Evolutionary conservation across 164 flowering plant genomes (phyloP), one percentile per base, ranked within the genome.

Genomic region (Vitis amurensis): DNA sequence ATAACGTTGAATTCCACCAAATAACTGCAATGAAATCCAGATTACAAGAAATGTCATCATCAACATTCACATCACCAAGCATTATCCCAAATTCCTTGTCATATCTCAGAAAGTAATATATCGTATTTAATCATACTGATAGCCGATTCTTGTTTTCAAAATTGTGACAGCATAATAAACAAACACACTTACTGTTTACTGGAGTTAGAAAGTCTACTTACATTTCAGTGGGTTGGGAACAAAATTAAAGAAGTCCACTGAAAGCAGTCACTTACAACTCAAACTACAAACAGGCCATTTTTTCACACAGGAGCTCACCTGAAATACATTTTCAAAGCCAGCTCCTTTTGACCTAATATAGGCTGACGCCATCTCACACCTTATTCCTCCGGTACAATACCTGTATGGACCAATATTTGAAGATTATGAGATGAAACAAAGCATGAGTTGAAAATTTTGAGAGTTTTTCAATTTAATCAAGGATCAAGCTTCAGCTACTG

Each of bases 301-400:
- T 37, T 37, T 37, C 44, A 37, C 7, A 37, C 12, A 67, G 59
- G 16, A 76, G 59, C 70, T 77, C 56, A 91, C 98, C 95, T 94
- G 99, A 77, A 80, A 94, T 6, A 91, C 97, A 80, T 91, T 87
- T 74, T 94, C 97, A 86, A 83, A 94, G 11, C 94, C 98, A 80
- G 81, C 82, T 76, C 99, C 99, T 81, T 95, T 92, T 12, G 93
- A 90, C 78, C 79, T 84, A 61, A 95, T 86, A 79, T 92, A 95
- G 9, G 99, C 97, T 11, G 99, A 95, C 67, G 99, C 98, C 97
- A 91, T 95, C 82, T 95, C 99, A 79, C 99, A 95, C 71, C 99
- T 83, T 79, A 95, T 95, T 73, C 99, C 99, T 50, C 99, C 99
- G 67, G 99, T 95, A 69, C 99, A 95, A 64, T 95, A 95, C 99